Evolutionary conservation across 805 yeast genomes (phyloP), one percentile per base, ranked within the genome.

Genomic region (Cyberlindnera mycetangii): DNA sequence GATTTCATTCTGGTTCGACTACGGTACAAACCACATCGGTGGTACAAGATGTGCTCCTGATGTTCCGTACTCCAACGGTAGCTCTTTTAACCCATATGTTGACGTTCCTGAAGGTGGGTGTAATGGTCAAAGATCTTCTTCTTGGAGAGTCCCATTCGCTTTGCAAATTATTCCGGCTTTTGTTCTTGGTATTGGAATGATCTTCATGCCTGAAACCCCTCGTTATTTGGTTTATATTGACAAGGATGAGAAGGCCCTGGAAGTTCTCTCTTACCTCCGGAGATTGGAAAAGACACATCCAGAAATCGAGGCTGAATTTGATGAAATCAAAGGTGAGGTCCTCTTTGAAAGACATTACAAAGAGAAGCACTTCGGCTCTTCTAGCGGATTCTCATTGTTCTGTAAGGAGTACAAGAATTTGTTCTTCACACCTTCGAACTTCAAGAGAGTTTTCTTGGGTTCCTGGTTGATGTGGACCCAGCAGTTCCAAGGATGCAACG

Each of bases 401-500:
- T 59, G 65, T 2, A 57, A 68, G 9, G 48, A 44, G 18, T 44
- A 44, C 15, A 30, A 32, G 21, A 39, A 44, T 21, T 25, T 44
- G 27, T 25, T 44, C 12, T 12, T 15, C 1, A 32, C 19, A 7
- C 27, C 32, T 10, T 30, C 43, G n/a, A 44, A 44, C 22, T 44
- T 39, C 30, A 44, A 36, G 16, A 39, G 47, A 31, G 54, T 70
- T 22, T 69, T 70, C 48, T 55, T 66, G 41, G 47, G 47, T 17
- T 44, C 47, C 15, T 40, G 42, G 20, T 17, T 44, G 3, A 44
- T 44, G 47, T 39, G 41, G 36, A 60, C 70, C 61, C 75, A 70
- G 47, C 71, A 72, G 47, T 68, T 74, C 34, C 70, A 67, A 45
- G 78, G 78, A 22, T 68, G 74, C 54, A 67, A 72, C 53, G 76